Evolutionary conservation across 1,284 basidiomycete species (phyloP), one percentile per base, ranked within the genome.

Genomic region (Porogramme epimiltina): DNA sequence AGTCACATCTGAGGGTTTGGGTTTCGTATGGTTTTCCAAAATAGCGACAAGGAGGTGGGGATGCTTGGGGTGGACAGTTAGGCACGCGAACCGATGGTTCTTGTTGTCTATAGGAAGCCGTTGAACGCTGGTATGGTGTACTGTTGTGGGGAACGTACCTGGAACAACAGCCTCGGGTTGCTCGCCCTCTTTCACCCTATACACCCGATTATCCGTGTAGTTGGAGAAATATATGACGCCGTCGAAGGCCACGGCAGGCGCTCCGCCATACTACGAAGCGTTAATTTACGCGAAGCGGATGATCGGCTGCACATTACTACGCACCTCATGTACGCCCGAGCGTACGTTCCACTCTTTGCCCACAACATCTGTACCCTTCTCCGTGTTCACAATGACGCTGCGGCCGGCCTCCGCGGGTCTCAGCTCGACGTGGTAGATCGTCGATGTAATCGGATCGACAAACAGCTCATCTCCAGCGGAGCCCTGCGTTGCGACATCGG

Each of bases 21-120:
- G 79, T 33, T 78, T 66, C 0, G 85, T 85, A 63, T 89, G 87
- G 62, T 90, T 86, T 62, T 91, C 88, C 19, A 84, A 70, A 25
- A 89, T 69, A 0, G 80, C 73, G 8, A 83, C 74, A 13, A 88
- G 62, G 8, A 84, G 62, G 42, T 77, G 67, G 2, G 73, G 66
- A 8, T 78, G 65, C 9, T 62, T 63, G 2, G 82, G 81, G 51
- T 81, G 74, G 3, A 78, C 70, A 18, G 73, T 68, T 47, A 85
- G 73, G 51, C 75, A 70, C 5, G 82, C 87, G 62, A 78, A 91
- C 39, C 86, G 79, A 61, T 79, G 73, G 2, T 76, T 72, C 42
- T 69, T 66, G 63, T 76, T 80, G 16, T 77, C 80, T 81, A 45
- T 0, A 26, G 11, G 6, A 0, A 38, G 2, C 24, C 25, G 15